Evolutionary conservation across 768 basidiomycete genomes (phyloP).

Genomic region (Amanita polypyramis): DNA sequence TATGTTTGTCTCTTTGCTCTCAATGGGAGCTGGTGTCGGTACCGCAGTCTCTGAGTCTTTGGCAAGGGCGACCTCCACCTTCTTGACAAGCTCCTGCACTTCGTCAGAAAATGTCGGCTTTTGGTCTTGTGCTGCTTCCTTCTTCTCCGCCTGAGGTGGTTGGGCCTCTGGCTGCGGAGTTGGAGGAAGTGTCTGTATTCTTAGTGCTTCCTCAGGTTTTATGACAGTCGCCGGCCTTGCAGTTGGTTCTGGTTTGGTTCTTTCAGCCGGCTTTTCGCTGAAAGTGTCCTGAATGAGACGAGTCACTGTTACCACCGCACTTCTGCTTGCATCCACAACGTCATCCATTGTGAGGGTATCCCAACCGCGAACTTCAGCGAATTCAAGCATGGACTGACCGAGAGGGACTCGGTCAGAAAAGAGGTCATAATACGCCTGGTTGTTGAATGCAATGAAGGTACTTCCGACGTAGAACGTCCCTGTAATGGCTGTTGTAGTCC

Average conservation of each 20-base stretch:
- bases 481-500: constrained; percentile 56
- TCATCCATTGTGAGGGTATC: constrained; percentile 60
- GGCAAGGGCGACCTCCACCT: constrained; percentile 65
- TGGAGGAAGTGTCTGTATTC: constrained; percentile 29
- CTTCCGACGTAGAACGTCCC: constrained; percentile 79
- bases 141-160: constrained; percentile 22
- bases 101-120: constrained; percentile 48
- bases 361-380: constrained; percentile 72
- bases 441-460: constrained; percentile 67
- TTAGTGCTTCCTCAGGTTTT: constrained; percentile 32
- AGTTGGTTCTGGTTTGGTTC: constrained; percentile 30
- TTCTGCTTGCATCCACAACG: constrained; percentile 42
- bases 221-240: constrained; percentile 32
- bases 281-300: constrained; percentile 40
- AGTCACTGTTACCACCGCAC: constrained; percentile 36
- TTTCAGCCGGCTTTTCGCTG: constrained; percentile 30
- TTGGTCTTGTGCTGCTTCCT: constrained; percentile 32
- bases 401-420: constrained; percentile 77
- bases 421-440: constrained; percentile 74
- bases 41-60: constrained; percentile 23
- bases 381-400: constrained; percentile 68
- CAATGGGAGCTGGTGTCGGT: constrained; percentile 16
- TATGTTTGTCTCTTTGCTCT: constrained; percentile 21
- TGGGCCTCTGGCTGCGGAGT: constrained; percentile 11
- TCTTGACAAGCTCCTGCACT: constrained; percentile 52